These are phyloP conservation scores for Blastocystis sp. DNA, from an alignment of 352 stramenopile species.

Conservation along the genomic window DNA sequence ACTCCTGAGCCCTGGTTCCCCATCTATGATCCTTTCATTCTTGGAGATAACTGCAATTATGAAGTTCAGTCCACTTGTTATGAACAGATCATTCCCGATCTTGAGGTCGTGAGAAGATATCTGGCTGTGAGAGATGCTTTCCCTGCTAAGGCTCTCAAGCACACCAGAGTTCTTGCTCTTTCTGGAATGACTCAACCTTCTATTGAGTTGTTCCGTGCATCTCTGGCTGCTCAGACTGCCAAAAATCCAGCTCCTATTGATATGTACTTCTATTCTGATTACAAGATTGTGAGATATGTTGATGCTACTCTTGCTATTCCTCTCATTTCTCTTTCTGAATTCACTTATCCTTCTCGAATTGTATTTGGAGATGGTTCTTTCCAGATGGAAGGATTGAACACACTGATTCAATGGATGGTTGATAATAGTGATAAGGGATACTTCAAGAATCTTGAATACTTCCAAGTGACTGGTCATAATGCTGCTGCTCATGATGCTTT, in stretches of 20 bases:
- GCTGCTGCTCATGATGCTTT: background rate
- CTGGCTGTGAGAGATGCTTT: no score
- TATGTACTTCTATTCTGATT: no score
- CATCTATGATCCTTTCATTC: no score
- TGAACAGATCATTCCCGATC: background rate
- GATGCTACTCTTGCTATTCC: no score
- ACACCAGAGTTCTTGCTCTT: conserved; percentile 9
- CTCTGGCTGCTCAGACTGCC: background rate
- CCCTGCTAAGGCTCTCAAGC: background rate
- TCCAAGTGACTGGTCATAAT: no score
- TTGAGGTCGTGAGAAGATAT: no score
- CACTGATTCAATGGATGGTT: background rate
- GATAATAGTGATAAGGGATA: conserved; percentile 17
- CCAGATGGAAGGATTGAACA: background rate
- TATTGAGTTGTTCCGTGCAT: background rate
- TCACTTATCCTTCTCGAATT: no score
- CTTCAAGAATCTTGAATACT: background rate
- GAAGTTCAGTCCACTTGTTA: background rate
- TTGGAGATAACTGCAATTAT: conserved; percentile 27
- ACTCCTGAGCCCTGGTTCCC: no score
- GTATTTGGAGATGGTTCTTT: no score
- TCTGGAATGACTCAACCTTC: background rate
- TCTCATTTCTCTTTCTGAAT: no score
- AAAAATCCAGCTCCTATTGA: background rate
- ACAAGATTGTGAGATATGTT: no score